Evolutionary conservation across 139 green algal genomes (phyloP).

Genomic region (Coccomyxa sp.): DNA sequence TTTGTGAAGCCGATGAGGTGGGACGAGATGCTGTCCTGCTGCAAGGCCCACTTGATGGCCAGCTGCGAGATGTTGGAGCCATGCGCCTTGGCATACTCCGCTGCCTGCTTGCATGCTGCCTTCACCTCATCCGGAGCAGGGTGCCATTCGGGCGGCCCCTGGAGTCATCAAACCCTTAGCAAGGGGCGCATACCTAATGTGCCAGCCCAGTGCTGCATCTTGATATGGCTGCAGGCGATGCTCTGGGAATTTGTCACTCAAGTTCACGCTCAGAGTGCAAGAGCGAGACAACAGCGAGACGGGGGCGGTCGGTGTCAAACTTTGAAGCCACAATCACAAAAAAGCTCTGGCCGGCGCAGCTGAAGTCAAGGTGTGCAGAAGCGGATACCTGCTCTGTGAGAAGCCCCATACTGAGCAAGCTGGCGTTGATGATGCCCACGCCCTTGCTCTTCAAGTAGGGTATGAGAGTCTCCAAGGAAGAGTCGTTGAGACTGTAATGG

Average conservation of each 20-base stretch:
- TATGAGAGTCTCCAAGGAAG: constrained; percentile 47
- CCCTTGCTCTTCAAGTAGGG: constrained; percentile 56
- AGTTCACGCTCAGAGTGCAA: no score
- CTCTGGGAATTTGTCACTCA: no score
- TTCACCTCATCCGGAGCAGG: constrained; percentile 74
- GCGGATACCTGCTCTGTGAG: constrained; percentile 56
- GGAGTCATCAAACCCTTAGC: no score
- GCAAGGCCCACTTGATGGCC: constrained; percentile 57
- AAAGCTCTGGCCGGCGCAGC: no score
- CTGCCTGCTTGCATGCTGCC: constrained; percentile 47
- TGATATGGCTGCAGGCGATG: no score
- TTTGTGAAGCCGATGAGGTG: constrained; percentile 79
- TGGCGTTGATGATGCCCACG: constrained; percentile 87
- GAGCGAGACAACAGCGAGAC: no score
- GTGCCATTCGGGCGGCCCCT: constrained; percentile 88
- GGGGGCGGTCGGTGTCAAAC: no score
- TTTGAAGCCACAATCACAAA: no score
- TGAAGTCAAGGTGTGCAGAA: background rate
- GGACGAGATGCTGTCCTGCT: constrained; percentile 52
- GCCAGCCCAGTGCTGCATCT: no score
- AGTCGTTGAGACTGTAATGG: constrained; percentile 86
- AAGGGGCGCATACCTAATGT: no score
- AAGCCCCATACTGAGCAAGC: constrained; percentile 87
- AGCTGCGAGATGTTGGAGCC: constrained; percentile 60
- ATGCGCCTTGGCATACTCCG: constrained; percentile 21